Evolutionary conservation across 495 filamentous ascomycete genomes (phyloP).

Genomic region (Xylaria longipes): DNA sequence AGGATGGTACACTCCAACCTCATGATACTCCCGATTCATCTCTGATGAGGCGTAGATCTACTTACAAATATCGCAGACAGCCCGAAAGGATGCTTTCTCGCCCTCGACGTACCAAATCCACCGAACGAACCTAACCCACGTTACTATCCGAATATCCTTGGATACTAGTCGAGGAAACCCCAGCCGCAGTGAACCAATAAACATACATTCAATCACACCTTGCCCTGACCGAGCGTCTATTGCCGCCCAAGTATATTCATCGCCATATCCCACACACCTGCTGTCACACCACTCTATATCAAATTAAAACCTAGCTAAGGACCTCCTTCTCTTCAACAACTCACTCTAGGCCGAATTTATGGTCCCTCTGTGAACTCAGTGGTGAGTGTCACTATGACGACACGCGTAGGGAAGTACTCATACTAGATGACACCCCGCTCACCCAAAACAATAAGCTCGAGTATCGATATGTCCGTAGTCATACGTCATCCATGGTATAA

Average conservation of each 20-base stretch:
- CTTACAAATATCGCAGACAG: not conserved
- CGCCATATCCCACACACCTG: not conserved
- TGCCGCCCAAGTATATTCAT: not conserved
- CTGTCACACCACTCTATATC: not conserved
- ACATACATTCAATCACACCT: not conserved
- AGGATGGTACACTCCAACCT: not conserved
- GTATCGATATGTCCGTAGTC: not conserved
- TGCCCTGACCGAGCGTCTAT: not conserved
- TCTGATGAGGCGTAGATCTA: not conserved
- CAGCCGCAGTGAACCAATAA: not conserved
- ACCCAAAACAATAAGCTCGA: not conserved
- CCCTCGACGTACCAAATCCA: not conserved
- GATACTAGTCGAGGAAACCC: not conserved
- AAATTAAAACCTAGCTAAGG: not conserved
- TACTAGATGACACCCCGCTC: not conserved
- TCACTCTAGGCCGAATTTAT: not conserved
- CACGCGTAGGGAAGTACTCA: not conserved
- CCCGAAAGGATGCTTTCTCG: not conserved
- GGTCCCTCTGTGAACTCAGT: not conserved
- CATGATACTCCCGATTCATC: not conserved
- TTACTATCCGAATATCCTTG: not conserved
- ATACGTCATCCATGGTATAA: not conserved
- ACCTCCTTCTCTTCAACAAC: not conserved
- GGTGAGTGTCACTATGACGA: not conserved
- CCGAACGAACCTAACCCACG: constrained; percentile 6